Base-by-base conservation (phyloP, 805 yeast genomes). In the Kodamaea hsintzibuensis region DNA sequence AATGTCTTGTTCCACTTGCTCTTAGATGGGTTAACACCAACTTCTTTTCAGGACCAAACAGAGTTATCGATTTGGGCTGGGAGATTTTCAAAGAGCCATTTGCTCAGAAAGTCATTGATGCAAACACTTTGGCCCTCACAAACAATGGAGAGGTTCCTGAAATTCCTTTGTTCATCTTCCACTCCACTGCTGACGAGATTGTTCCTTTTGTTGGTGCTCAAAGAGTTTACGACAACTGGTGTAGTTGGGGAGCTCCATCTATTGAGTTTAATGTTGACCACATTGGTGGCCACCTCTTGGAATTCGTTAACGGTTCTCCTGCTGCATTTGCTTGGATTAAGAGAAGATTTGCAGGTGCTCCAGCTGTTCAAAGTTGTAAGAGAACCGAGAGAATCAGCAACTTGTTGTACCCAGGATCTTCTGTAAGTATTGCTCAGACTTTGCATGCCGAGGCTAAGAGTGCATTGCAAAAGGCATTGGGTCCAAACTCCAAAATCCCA, bases 341-440 rank as follows among this genome's bases (percentile, higher is more conserved):
- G 43, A 55, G 55, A 9, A 56, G 59, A 22, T 58, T 62, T 10
- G 48, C 55, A 2, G 64, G 65, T 16, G 53, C 18, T 6, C 44
- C 52, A 2, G 52, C 62, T 2, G 54, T 60, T 13, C 14, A 47
- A 1, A 67, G 69, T 2, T 66, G 68, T 48, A 40, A 48, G 16
- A 58, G 50, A 37, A 51, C 45, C 81, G 86, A 70, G 72, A 56
- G 85, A 76, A 56, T 67, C 68, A 10, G 72, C 62, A 65, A 71
- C 72, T 44, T 88, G 77, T 53, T 83, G 71, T 62, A 64, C 72
- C 60, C 67, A 74, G 53, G 71, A 76, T 50, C 82, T 19, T 17
- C 44, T 44, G 13, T 25, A 2, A 43, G 46, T 8, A 42, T 49
- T 27, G 40, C 42, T 25, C 25, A 19, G 6, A 25, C n/a, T 9